Conservation (phyloP, 495 filamentous ascomycete genomes). For the Apiosordaria backusii region DNA sequence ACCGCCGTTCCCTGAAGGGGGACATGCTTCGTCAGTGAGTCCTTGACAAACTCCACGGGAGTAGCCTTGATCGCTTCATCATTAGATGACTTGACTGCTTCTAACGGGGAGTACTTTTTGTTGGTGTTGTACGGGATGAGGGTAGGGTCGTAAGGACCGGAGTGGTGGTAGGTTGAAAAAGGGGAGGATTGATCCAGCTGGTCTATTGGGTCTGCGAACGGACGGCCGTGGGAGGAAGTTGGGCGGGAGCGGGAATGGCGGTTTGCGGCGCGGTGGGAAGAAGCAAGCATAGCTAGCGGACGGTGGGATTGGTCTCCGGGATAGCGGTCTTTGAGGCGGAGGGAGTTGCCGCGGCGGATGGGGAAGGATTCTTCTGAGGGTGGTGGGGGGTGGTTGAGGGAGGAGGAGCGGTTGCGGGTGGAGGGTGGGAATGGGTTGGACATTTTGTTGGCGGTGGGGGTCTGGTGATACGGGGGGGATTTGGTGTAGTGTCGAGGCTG, state of each 20-base stretch:
- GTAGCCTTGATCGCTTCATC: slow-evolving; percentile 78
- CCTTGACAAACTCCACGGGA: slow-evolving; percentile 71
- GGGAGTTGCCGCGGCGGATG: slow-evolving; percentile 26
- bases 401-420: background rate
- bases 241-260: slow-evolving; percentile 35
- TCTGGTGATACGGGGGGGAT: background rate
- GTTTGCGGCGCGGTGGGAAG: slow-evolving; percentile 57
- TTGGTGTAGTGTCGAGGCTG: slow-evolving; percentile 9
- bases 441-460: background rate
- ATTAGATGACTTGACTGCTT: slow-evolving; percentile 71
- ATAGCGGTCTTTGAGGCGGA: slow-evolving; percentile 39
- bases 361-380: slow-evolving; percentile 8
- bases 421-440: background rate
- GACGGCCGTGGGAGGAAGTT: slow-evolving; percentile 43
- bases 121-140: slow-evolving; percentile 66
- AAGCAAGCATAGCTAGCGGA: slow-evolving; percentile 59
- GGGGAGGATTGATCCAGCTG: slow-evolving; percentile 60
- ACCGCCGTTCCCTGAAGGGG: slow-evolving; percentile 81
- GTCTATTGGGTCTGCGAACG: slow-evolving; percentile 77
- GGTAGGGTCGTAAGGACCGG: slow-evolving; percentile 87
- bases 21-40: slow-evolving; percentile 69
- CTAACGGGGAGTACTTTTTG: slow-evolving; percentile 63
- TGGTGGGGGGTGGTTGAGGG: background rate
- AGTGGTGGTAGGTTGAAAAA: slow-evolving; percentile 72
- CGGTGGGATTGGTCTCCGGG: slow-evolving; percentile 59